Percentiles rank a stretch among this genome's conserved stretches.
Conservation (phyloP, 2,329 filamentous ascomycete species). For the Colletotrichum sp. region DNA sequence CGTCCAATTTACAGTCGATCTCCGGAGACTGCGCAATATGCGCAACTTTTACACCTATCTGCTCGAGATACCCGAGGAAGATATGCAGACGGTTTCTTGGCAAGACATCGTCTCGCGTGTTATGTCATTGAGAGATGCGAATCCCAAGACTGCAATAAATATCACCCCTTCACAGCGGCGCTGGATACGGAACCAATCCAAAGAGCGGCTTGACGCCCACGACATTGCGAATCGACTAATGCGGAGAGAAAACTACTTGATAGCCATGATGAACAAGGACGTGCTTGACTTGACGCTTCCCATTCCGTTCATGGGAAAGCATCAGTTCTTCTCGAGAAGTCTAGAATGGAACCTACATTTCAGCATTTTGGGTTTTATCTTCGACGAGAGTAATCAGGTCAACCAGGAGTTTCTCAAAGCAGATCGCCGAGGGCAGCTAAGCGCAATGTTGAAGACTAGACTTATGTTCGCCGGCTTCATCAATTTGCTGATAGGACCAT, state of each 20-base stretch:
- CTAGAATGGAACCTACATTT: slow-evolving; percentile 92
- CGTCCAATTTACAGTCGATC: slow-evolving; percentile 75
- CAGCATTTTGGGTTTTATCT: slow-evolving; percentile 91
- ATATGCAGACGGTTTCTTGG: slow-evolving; percentile 96
- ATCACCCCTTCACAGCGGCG: slow-evolving; percentile 56
- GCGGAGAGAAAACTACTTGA: slow-evolving; percentile 96
- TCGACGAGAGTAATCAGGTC: slow-evolving; percentile 87
- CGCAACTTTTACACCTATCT: slow-evolving; percentile 87
- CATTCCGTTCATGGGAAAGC: slow-evolving; percentile 79
- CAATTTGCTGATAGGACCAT: slow-evolving; percentile 85
- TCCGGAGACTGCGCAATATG: slow-evolving; percentile 76
- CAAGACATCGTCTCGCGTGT: slow-evolving; percentile 86
- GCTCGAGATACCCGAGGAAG: slow-evolving; percentile 79
- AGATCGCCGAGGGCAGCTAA: slow-evolving; percentile 78
- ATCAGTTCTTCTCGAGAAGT: slow-evolving; percentile 86
- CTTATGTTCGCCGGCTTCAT: slow-evolving; percentile 85
- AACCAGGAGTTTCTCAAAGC: slow-evolving; percentile 85
- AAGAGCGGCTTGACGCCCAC: slow-evolving; percentile 92
- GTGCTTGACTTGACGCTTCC: slow-evolving; percentile 86
- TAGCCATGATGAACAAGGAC: slow-evolving; percentile 97
- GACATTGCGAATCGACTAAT: slow-evolving; percentile 97
- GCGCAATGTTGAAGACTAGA: slow-evolving; percentile 76
- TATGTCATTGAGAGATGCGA: slow-evolving; percentile 83
- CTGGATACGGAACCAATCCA: slow-evolving; percentile 83
- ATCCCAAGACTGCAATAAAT: slow-evolving; percentile 75